phyloP scores from a whole-genome alignment of 2,329 filamentous ascomycete genomes.

The Pyrenophora teres region DNA sequence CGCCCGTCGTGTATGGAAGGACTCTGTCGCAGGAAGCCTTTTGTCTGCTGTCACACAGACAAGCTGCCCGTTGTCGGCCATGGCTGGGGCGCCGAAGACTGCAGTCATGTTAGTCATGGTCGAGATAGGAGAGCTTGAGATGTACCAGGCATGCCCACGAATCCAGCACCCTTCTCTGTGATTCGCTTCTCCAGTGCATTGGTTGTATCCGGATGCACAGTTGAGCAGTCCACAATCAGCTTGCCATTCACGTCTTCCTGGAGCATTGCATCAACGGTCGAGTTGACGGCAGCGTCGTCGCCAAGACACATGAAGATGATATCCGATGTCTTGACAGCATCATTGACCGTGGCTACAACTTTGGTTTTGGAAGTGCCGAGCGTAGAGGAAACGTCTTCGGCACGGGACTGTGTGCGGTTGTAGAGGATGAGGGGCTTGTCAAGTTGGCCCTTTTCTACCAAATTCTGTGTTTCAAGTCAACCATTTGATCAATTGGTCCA shows the following conservation, averaged over 20 bases:
- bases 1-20: slow-evolving; percentile 72
- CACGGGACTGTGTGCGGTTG: slow-evolving; percentile 74
- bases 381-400: slow-evolving; percentile 65
- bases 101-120: slow-evolving; percentile 20
- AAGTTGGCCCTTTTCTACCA: slow-evolving; percentile 76
- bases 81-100: slow-evolving; percentile 73
- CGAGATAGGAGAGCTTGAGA: neutral
- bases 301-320: slow-evolving; percentile 83
- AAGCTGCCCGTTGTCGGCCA: slow-evolving; percentile 72
- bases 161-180: slow-evolving; percentile 66
- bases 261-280: slow-evolving; percentile 64
- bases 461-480: slow-evolving; percentile 58
- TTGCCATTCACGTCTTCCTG: slow-evolving; percentile 67
- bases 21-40: slow-evolving; percentile 64
- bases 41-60: slow-evolving; percentile 73
- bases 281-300: slow-evolving; percentile 74
- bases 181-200: slow-evolving; percentile 66
- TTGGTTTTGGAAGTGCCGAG: slow-evolving; percentile 66
- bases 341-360: slow-evolving; percentile 66
- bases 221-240: slow-evolving; percentile 85
- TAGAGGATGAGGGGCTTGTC: slow-evolving; percentile 74
- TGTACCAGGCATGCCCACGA: slow-evolving; percentile 70
- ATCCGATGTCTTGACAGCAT: slow-evolving; percentile 70
- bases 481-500: neutral
- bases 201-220: slow-evolving; percentile 82